Conservation (phyloP, 345 rosid species). For the Anacardium occidentale region DNA sequence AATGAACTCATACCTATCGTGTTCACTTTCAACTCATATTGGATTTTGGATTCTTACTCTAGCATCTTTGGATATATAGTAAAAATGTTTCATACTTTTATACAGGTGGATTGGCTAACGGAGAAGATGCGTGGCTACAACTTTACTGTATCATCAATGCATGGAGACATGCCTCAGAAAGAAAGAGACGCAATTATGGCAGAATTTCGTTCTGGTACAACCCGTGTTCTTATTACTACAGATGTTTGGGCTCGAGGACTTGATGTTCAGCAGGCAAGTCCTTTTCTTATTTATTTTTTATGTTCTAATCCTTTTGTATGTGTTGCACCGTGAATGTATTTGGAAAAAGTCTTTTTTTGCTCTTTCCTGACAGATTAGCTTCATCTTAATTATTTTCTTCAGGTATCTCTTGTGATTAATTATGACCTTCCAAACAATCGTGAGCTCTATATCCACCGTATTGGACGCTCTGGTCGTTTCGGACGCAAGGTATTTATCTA, state of each 20-base stretch:
- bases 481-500: slow-evolving; percentile 83
- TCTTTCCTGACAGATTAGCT: not conserved
- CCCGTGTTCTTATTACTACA: slow-evolving; percentile 94
- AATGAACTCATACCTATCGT: too few relatives aligned
- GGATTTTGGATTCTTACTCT: not conserved
- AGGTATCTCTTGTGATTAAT: slow-evolving; percentile 95
- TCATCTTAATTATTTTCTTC: slow-evolving; percentile 16
- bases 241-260: slow-evolving; percentile 99
- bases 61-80: not conserved
- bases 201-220: slow-evolving; percentile 75
- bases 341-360: not conserved
- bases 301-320: not conserved
- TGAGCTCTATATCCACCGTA: slow-evolving; percentile 95
- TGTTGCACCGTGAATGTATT: too few relatives aligned
- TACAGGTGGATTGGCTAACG: slow-evolving; percentile 95
- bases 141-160: slow-evolving; percentile 97
- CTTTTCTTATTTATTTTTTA: not conserved
- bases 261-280: slow-evolving; percentile 91
- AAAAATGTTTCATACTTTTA: not conserved
- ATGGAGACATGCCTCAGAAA: slow-evolving; percentile 99
- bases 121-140: slow-evolving; percentile 94
- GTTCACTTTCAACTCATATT: not conserved
- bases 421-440: slow-evolving; percentile 97
- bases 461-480: slow-evolving; percentile 97
- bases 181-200: slow-evolving; percentile 92